Evolutionary conservation across 768 basidiomycete genomes (phyloP), one percentile per base, ranked within the genome.

Genomic region (Lactifluus subvellereus): DNA sequence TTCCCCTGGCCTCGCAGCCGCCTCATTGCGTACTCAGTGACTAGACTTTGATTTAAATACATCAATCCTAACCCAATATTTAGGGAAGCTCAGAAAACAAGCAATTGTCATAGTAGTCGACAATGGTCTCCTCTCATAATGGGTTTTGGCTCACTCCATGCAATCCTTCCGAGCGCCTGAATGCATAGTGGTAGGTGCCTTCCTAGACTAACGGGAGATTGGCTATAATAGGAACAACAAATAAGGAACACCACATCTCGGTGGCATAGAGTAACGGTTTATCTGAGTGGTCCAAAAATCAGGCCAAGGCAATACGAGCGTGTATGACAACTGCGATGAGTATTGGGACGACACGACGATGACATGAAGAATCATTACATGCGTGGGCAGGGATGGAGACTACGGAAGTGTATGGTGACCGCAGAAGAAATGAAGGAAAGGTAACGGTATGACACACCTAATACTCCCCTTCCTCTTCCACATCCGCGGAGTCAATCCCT

Each of bases 391-490:
- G 27, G 27, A 27, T 27, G 30, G 40, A n/a, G 38, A 40, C 37
- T 8, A 50, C 30, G 13, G 14, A 32, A 14, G 3, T 20, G 5
- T 11, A 27, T 27, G 18, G 2, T 13, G 32, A 38, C 22, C 48
- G 16, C 2, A 18, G 38, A 30, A 20, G n/a, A 47, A 47, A 20
- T 20, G 49, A 50, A 32, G 13, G 18, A 38, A 14, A 22, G 16
- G 14, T 5, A 10, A 30, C 5, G 7, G n/a, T 14, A 22, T 7
- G 13, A 16, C 55, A 14, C 56, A 40, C 63, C 68, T 76, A 81
- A 70, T 81, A 81, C 71, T 81, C 79, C 67, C 76, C 80, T 48
- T 69, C 78, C 62, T 83, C 83, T 73, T 83, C 80, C 30, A 63
- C 77, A 52, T 81, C 80, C 6, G 77, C 81, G 32, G 80, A 79